Evolutionary conservation across 139 green algal genomes (phyloP).

Genomic region (Coccomyxa sp.): DNA sequence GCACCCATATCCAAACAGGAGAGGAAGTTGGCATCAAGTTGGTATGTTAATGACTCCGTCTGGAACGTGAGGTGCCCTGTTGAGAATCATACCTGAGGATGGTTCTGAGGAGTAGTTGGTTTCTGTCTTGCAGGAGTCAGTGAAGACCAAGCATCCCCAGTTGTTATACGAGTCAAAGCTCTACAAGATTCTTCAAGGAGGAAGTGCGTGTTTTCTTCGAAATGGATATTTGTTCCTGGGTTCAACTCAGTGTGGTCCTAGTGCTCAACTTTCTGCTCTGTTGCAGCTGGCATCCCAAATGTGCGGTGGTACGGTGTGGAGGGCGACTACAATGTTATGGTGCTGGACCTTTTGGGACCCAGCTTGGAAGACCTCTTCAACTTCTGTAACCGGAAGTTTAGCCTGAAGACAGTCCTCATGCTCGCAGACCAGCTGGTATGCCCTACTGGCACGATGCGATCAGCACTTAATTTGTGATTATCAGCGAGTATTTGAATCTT

Average conservation of each 20-base stretch:
- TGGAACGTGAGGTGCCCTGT: not conserved
- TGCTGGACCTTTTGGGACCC: constrained; percentile 96
- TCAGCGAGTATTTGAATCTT: not conserved
- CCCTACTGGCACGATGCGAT: not conserved
- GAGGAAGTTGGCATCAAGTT: constrained; percentile 99
- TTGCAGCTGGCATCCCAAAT: constrained; percentile 95
- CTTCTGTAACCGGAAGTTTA: constrained; percentile 98
- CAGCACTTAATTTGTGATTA: not conserved
- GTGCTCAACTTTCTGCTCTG: too few relatives aligned
- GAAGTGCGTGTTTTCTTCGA: constrained; percentile 52
- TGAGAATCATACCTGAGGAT: not conserved
- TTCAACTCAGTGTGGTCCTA: too few relatives aligned
- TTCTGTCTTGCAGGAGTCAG: constrained; percentile 62
- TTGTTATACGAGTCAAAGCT: constrained; percentile 94
- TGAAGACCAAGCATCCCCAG: constrained; percentile 88
- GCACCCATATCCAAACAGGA: constrained; percentile 93
- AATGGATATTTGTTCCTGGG: too few relatives aligned
- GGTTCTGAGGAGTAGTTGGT: not conserved
- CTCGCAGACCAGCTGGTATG: constrained; percentile 96
- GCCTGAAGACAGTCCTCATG: constrained; percentile 98
- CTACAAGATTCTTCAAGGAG: constrained; percentile 92
- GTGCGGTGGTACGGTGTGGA: constrained; percentile 98
- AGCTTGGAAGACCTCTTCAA: constrained; percentile 99
- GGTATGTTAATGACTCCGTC: constrained; percentile 35
- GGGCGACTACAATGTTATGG: constrained; percentile 99